These are phyloP conservation scores for Trametes meyenii DNA, from an alignment of 768 basidiomycete species.

Conservation along the genomic window DNA sequence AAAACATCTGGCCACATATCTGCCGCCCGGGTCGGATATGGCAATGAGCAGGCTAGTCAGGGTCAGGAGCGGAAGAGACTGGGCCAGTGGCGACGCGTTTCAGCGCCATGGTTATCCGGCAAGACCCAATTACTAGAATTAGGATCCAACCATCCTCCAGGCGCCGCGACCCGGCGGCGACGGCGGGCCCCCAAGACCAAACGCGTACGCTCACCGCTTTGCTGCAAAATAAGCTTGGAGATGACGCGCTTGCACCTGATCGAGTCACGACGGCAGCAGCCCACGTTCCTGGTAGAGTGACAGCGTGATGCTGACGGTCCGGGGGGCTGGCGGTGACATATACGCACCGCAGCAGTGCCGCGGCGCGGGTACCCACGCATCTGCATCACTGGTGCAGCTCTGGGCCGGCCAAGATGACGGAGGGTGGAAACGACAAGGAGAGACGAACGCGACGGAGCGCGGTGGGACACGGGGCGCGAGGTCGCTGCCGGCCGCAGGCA, in stretches of 20 bases:
- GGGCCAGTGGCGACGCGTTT: conserved; percentile 20
- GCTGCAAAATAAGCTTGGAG: conserved; percentile 11
- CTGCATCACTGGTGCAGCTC: neutral
- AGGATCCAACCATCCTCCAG: neutral
- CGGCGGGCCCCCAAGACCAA: no score
- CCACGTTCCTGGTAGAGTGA: neutral
- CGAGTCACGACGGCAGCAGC: conserved; percentile 5
- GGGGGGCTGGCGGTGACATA: conserved; percentile 6
- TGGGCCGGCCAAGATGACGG: conserved; percentile 4
- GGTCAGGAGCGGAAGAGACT: conserved; percentile 14
- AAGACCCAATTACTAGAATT: conserved; percentile 3
- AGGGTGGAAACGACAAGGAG: neutral
- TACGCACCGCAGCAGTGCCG: conserved; percentile 11
- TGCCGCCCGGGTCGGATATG: conserved; percentile 7
- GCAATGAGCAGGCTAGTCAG: conserved; percentile 16
- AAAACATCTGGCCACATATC: conserved; percentile 4
- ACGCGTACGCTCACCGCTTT: neutral
- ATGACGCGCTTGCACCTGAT: conserved; percentile 2
- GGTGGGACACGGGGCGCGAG: neutral
- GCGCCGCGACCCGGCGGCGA: neutral
- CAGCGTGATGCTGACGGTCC: neutral
- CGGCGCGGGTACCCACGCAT: conserved; percentile 1
- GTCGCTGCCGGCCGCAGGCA: neutral
- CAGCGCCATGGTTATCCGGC: conserved; percentile 19
- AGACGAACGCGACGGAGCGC: neutral